Evolutionary conservation across 2,329 filamentous ascomycete genomes (phyloP), one percentile per base, ranked within the genome.

Genomic region (Aspergillus sp.): DNA sequence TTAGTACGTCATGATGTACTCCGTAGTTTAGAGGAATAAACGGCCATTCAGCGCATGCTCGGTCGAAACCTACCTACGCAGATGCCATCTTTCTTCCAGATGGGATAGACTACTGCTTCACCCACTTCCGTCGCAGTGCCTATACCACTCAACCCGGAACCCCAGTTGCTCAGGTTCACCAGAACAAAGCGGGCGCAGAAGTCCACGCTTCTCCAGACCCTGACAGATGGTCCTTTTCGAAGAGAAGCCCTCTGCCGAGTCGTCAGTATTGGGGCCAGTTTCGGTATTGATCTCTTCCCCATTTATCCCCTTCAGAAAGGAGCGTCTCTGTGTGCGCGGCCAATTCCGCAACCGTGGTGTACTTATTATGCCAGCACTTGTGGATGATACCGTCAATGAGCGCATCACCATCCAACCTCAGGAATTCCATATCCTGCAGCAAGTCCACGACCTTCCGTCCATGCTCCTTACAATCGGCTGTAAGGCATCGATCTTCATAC

Each of bases 401-500:
- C 1, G 59, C 56, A 60, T 67, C 32, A n/a, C 56, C 51, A 61
- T 65, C 46, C 16, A 67, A 45, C 8, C 52, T 48, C 4, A 60
- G 63, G 54, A 67, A 66, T 5, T 58, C 47, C 54, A 64, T 63
- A 3, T 59, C 52, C 51, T 60, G 54, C 6, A 66, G 47, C 48
- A 68, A 56, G 1, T 62, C 57, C 43, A 63, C 50, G 2, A 59
- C 49, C 41, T 56, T 58, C 13, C 51, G 58, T 0, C 59, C 56
- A 59, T 64, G 61, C 2, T 66, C 59, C 1, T 57, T 35, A 33
- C 56, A 57, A 54, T 66, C 60, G 3, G 66, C 52, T 4, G 53
- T 48, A 43, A 68, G 58, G 50, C 54, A 58, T 46, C 45, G 58
- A 59, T 68, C 61, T 19, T 50, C 57, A 50, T 68, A 67, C 41